Base-by-base conservation (phyloP, 169 alveolate genomes). In the Cryptosporidium sp. region DNA sequence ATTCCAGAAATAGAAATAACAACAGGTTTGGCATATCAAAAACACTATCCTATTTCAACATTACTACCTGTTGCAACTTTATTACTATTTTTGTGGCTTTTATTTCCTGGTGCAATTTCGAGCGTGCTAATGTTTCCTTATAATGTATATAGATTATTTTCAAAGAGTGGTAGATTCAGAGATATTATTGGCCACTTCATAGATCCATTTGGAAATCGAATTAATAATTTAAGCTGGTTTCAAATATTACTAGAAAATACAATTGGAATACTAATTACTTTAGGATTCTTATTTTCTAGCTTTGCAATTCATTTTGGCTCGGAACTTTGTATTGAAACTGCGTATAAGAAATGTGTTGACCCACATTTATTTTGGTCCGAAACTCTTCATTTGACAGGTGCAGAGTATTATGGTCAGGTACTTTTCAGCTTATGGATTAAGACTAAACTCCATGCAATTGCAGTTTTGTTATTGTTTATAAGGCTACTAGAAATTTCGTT, bases 121-220 rank as follows among this genome's bases (percentile, higher is more conserved):
- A 80, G 89, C 39, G 26, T 80, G 14, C 45, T 80, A 26, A 62
- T 80, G 75, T 59, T 80, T 45, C 89, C 89, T 14, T 80, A 62
- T 26, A 80, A 80, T 65, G 67, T 39, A 16, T 80, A 62, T 43
- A 80, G 89, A 33, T 48, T 80, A 62, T 10, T 39, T 67, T 35
- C 89, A 61, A 80, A 80, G 43, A 62, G 6, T 14, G 89, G 89
- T 26, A 80, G 35, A 80, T 80, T 80, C 62, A 80, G 75, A 43
- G 89, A 80, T n/a, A 80, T 80, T n/a, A 80, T 80, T 43, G 89
- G 75, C 1, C 89, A 80, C 62, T 62, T 65, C 21, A 80, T 80
- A 23, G 89, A 80, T 62, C 89, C 89, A 61, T 62, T 80, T 62
- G 89, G 89, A 12, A 80, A 65, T 80, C 21, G 89, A 80, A 80